A percentile compares a stretch with the other conserved stretches of the same genome.
phyloP scores from a whole-genome alignment of 495 filamentous ascomycete species.

The Schizothecium vesticola region DNA sequence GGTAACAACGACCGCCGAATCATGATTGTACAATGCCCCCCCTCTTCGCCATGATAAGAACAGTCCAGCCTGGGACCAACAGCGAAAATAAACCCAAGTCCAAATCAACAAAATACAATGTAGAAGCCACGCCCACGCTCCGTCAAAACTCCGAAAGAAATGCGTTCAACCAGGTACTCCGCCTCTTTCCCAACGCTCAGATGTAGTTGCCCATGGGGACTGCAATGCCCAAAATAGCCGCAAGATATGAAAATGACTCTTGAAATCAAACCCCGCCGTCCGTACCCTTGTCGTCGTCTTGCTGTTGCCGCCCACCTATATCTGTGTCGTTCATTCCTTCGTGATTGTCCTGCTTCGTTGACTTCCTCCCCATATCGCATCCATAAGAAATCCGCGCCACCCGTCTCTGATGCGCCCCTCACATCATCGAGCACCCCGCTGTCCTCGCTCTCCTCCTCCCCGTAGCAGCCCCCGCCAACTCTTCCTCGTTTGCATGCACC shows the following conservation, averaged over 20 bases:
- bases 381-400: background rate
- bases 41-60: background rate
- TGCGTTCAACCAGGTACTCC: background rate
- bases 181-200: background rate
- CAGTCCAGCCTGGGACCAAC: background rate
- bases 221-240: background rate
- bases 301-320: background rate
- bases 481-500: conserved; percentile 72
- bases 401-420: conserved; percentile 9
- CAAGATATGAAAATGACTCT: background rate
- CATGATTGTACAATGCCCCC: background rate
- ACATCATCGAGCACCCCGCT: conserved; percentile 54
- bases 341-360: background rate
- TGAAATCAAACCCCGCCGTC: background rate
- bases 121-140: background rate
- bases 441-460: conserved; percentile 50
- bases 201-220: background rate
- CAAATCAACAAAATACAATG: background rate
- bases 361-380: background rate
- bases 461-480: conserved; percentile 32
- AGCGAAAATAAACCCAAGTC: background rate
- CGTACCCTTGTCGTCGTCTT: background rate
- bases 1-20: background rate
- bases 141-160: background rate
- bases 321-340: background rate